A percentile compares a stretch with the other conserved stretches of the same genome.
Evolutionary conservation across 2,329 filamentous ascomycete genomes (phyloP).

Genomic region (Cladophialophora bantiana): DNA sequence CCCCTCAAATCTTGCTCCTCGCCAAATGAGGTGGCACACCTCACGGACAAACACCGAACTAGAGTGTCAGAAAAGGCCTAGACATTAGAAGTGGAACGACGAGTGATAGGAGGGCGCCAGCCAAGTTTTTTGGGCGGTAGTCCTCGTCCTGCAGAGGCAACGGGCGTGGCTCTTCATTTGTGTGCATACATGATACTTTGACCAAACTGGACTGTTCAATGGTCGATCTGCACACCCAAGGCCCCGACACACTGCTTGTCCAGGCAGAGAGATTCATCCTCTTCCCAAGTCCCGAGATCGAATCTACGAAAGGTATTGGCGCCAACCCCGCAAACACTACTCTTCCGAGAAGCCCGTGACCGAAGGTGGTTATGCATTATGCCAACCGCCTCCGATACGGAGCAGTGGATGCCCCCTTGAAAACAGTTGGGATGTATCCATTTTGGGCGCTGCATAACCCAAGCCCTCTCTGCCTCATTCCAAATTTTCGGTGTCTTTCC

Average conservation of each 20-base stretch:
- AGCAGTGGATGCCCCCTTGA: not conserved
- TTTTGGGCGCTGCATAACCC: not conserved
- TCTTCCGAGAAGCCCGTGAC: slow-evolving; percentile 33
- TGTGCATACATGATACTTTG: slow-evolving; percentile 10
- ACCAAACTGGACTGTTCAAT: not conserved
- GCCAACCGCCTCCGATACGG: not conserved
- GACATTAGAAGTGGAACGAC: slow-evolving; percentile 9
- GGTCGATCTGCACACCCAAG: slow-evolving; percentile 13
- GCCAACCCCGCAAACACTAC: slow-evolving; percentile 34
- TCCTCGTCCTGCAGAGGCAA: not conserved
- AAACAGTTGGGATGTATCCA: not conserved
- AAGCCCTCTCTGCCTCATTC: not conserved
- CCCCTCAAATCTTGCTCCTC: slow-evolving; percentile 6
- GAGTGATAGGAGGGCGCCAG: slow-evolving; percentile 10
- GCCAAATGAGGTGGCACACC: slow-evolving; percentile 10
- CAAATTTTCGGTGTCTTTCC: not conserved
- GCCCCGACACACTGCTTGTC: not conserved
- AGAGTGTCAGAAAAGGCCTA: slow-evolving; percentile 7
- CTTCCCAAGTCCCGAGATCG: slow-evolving; percentile 30
- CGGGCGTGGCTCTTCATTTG: slow-evolving; percentile 1
- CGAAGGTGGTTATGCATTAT: not conserved
- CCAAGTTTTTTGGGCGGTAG: not conserved
- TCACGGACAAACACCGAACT: slow-evolving; percentile 24
- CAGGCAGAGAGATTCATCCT: slow-evolving; percentile 15
- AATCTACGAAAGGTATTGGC: slow-evolving; percentile 21